Evolutionary conservation across 2,329 filamentous ascomycete species (phyloP), one percentile per base, ranked within the genome.

Genomic region (Hysterium pulicare): DNA sequence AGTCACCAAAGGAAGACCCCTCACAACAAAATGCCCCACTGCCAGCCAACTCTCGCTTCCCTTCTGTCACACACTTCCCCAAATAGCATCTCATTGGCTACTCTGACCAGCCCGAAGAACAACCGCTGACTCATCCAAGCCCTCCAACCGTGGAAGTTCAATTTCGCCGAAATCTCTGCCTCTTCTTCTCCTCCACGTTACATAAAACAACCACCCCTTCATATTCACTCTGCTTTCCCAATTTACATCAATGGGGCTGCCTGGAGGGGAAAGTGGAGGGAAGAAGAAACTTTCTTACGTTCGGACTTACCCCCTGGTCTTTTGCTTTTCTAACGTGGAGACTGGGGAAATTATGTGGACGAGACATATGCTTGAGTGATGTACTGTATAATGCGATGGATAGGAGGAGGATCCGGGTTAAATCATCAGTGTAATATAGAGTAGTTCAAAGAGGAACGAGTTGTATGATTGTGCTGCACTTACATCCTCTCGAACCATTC

Each of bases 191-290:
- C 45, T 61, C 54, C 59, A 53, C 57, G 52, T 44, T 53, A 66
- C 58, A 63, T 64, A 71, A 71, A 64, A 57, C 51, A 51, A 51
- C 51, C 37, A 55, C 55, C 64, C 69, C 69, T 71, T 66, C 78
- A 76, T 81, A 83, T 83, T 82, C 80, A 83, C 79, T 83, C 79
- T 80, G 75, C 72, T 71, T 77, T 76, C 72, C 65, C 37, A 30
- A 72, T 71, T 62, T 66, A n/a, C n/a, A 67, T 65, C 76, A 71
- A 74, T 80, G 77, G 72, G 73, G 53, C 56, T 75, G 71, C 70
- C 66, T 75, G 77, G 81, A 83, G 79, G 81, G 81, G 81, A 83
- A 83, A 83, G 66, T 77, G 79, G 74, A 79, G 78, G 80, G 78
- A 55, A 83, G 79, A 81, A 51, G 54, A 71, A 75, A 67, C 51